Base-by-base conservation (phyloP, 148 eudicot species). In the Camellia japonica region DNA sequence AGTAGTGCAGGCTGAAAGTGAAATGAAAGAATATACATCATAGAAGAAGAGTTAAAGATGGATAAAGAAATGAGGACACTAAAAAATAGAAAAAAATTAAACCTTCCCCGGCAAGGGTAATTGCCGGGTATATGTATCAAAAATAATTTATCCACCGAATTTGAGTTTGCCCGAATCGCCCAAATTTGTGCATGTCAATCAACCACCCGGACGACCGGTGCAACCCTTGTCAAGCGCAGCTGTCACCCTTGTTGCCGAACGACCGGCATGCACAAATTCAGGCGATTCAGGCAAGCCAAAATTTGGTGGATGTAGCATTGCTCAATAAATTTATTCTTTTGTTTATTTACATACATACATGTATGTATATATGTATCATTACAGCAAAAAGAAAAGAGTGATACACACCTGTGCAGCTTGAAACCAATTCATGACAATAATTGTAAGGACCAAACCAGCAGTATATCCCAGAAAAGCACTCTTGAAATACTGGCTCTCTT, bases 401-500 rank as follows among this genome's bases (percentile, higher is more conserved):
- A 41, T 43, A 84, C 83, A 38, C 61, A 92, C 99, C 97, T 97
- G 99, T 76, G 99, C 99, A 82, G 98, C 99, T 84, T 97, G 98
- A 83, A 97, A 97, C 99, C 99, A 97, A 80, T 97, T 97, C 99
- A 97, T 97, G 77, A 97, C 98, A 55, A 94, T 70, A 54, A 97
- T 97, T 2, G 99, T 97, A 47, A 89, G 87, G 80, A 90, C 84
- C 87, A 97, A 49, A 69, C 99, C 99, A 70, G 82, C 88, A 1
- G 88, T 73, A 70, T 96, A 96, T 59, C 99, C 99, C 20, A 88
- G 54, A 74, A 96, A 96, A 69, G 99, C 94, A 84, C 99, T 96
- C 71, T 88, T 94, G 75, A 96, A 96, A 85, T 96, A 96, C 78
- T 96, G 93, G 81, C 87, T 83, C 58, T 78, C 85, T 82, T 90